These are phyloP conservation scores for Auxenochlorella protothecoides DNA, from an alignment of 139 green algal genomes.

Conservation along the genomic window DNA sequence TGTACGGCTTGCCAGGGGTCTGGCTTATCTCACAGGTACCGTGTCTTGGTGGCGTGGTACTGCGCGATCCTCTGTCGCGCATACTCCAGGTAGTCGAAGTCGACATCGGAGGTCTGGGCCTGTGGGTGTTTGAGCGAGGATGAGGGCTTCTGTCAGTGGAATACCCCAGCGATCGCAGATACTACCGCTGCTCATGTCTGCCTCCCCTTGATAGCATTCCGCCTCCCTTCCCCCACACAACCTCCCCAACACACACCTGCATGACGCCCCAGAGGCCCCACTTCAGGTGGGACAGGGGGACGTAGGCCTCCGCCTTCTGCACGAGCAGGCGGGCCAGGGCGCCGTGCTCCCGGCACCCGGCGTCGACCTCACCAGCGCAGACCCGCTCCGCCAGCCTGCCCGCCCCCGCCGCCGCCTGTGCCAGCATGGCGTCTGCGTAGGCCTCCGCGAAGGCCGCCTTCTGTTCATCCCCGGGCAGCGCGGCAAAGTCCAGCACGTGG, in stretches of 20 bases:
- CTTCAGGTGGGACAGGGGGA: constrained; percentile 40
- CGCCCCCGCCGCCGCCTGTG: neutral
- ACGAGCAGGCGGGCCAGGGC: neutral
- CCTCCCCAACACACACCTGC: constrained; percentile 7
- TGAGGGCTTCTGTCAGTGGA: too few species aligned
- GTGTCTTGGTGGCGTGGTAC: constrained; percentile 21
- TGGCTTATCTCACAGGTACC: too few species aligned
- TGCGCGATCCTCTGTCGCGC: constrained; percentile 25
- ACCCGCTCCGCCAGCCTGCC: too few species aligned
- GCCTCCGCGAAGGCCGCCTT: constrained; percentile 18
- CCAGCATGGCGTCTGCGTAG: constrained; percentile 30
- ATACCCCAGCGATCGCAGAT: too few species aligned
- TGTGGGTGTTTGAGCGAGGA: neutral
- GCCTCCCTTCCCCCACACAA: too few species aligned
- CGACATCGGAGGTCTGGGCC: constrained; percentile 15
- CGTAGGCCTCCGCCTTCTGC: constrained; percentile 21
- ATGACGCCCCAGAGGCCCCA: constrained; percentile 60
- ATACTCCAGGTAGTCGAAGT: constrained; percentile 47
- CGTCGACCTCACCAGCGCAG: too few species aligned
- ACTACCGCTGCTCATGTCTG: too few species aligned
- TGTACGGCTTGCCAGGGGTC: too few species aligned
- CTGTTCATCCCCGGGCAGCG: constrained; percentile 34
- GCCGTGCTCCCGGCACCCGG: neutral
- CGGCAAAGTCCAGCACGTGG: constrained; percentile 31
- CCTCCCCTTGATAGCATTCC: too few species aligned